These are phyloP conservation scores for Chlamydomonas eustigma DNA, from an alignment of 139 green algal species.

Conservation along the genomic window DNA sequence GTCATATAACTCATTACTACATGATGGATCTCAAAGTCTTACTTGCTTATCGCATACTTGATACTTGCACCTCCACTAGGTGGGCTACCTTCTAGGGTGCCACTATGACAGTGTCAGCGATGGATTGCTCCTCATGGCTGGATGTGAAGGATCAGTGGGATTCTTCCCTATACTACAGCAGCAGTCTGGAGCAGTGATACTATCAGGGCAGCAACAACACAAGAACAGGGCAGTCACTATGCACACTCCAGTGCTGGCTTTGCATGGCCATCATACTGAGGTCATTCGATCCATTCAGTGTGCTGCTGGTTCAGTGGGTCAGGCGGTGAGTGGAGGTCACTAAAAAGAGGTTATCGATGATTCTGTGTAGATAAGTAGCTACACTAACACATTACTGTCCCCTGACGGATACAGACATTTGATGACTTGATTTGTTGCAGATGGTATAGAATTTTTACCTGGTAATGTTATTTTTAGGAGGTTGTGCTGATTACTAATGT, in stretches of 20 bases:
- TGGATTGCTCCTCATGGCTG: slow-evolving; percentile 55
- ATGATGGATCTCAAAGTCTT: not conserved
- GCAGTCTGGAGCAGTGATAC: slow-evolving; percentile 10
- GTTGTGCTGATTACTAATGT: not conserved
- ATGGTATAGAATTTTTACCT: not conserved
- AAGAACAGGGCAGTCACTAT: slow-evolving; percentile 33
- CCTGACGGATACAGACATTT: not conserved
- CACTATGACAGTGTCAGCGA: slow-evolving; percentile 45
- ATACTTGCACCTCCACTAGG: slow-evolving; percentile 19
- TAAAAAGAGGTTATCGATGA: not conserved
- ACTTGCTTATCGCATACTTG: not conserved
- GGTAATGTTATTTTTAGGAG: not conserved
- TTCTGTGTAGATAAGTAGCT: not conserved
- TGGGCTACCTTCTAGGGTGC: slow-evolving; percentile 65
- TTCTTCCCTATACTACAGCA: slow-evolving; percentile 58
- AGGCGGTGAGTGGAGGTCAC: not conserved
- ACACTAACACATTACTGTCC: not conserved
- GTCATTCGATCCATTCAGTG: slow-evolving; percentile 62
- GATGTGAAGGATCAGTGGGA: slow-evolving; percentile 44
- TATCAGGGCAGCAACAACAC: not conserved
- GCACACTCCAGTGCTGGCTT: slow-evolving; percentile 30
- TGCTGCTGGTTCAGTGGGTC: not conserved
- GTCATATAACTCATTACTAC: not conserved
- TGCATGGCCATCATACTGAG: slow-evolving; percentile 50
- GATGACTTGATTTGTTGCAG: not conserved